These are phyloP conservation scores for Chaetomium olivaceum DNA, from an alignment of 2,329 filamentous ascomycete genomes.

Conservation along the genomic window DNA sequence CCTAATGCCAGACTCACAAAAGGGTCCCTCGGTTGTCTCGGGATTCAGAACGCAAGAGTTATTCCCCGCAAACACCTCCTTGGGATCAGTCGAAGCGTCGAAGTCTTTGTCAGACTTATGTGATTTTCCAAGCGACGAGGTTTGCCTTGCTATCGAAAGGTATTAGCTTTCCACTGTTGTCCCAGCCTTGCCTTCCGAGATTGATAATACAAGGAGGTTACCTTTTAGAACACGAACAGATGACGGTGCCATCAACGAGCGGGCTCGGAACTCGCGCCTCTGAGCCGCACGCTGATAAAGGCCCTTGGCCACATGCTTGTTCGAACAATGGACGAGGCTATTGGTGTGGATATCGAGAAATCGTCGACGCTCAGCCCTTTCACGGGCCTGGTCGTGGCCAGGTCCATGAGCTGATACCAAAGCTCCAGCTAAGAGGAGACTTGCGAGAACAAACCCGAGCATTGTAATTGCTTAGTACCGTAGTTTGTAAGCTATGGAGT, in stretches of 20 bases:
- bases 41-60: constrained; percentile 10
- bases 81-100: neutral
- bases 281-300: constrained; percentile 6
- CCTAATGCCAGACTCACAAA: neutral
- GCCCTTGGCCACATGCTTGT: neutral
- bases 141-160: neutral
- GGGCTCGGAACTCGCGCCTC: constrained; percentile 4
- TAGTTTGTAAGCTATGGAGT: neutral
- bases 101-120: constrained; percentile 1
- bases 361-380: neutral
- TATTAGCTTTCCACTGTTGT: neutral
- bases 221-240: neutral
- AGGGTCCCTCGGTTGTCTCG: constrained; percentile 7
- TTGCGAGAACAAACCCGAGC: neutral
- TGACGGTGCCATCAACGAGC: neutral
- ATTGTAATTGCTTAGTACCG: neutral
- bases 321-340: neutral
- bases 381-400: neutral
- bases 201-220: neutral
- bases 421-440: neutral
- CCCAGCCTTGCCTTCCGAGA: neutral
- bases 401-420: constrained; percentile 1
- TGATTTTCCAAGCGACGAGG: neutral
- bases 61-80: neutral
- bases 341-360: constrained; percentile 14